phyloP scores from a whole-genome alignment of 1,284 basidiomycete genomes.

The Agroathelia rolfsii region DNA sequence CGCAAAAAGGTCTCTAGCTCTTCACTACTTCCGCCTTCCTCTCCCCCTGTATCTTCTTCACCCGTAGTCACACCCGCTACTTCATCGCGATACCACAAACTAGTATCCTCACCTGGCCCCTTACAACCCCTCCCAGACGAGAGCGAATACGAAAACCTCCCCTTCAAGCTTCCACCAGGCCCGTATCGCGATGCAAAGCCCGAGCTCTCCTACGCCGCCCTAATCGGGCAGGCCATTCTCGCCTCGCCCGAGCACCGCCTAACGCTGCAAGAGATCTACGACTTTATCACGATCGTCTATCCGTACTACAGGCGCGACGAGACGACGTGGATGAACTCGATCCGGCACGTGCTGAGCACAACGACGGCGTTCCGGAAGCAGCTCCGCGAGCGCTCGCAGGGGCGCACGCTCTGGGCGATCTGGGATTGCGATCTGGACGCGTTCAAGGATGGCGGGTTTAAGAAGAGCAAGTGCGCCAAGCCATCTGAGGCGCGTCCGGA shows the following conservation, averaged over 20 bases:
- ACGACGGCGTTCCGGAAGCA: conserved; percentile 72
- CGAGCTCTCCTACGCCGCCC: conserved; percentile 82
- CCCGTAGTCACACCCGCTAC: conserved; percentile 44
- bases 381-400: conserved; percentile 52
- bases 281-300: conserved; percentile 90
- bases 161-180: conserved; percentile 72
- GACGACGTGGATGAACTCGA: conserved; percentile 93
- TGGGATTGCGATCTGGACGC: conserved; percentile 64
- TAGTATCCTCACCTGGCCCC: conserved; percentile 73
- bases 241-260: conserved; percentile 78
- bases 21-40: conserved; percentile 31
- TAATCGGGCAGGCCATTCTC: conserved; percentile 91
- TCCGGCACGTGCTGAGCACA: conserved; percentile 79
- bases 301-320: conserved; percentile 90
- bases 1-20: no score
- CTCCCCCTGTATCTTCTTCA: conserved; percentile 29
- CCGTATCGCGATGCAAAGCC: conserved; percentile 75
- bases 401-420: conserved; percentile 69
- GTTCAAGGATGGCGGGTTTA: conserved; percentile 61
- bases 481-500: conserved; percentile 36
- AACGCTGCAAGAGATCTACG: conserved; percentile 91
- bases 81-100: conserved; percentile 45
- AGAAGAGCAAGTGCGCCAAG: conserved; percentile 59
- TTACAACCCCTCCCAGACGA: conserved; percentile 52
- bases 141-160: conserved; percentile 52